Percentiles rank a stretch among this genome's conserved stretches.
These are phyloP conservation scores for Salvia miltiorrhiza DNA, from an alignment of 257 asterid genomes.

Conservation along the genomic window DNA sequence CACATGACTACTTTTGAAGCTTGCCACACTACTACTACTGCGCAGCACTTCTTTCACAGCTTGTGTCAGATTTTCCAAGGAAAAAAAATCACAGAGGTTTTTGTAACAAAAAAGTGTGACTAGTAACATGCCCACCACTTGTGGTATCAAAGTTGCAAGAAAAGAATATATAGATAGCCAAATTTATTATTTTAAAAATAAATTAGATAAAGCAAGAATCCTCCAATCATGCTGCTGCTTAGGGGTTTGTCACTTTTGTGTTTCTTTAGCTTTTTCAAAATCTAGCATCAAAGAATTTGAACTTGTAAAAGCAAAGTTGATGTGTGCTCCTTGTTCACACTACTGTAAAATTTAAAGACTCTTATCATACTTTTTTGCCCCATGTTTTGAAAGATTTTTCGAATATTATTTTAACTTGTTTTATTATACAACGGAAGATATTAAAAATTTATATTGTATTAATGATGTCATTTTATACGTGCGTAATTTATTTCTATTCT, in stretches of 20 bases:
- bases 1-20: conserved; percentile 26
- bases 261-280: conserved; percentile 24
- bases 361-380: background rate
- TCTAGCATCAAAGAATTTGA: conserved; percentile 27
- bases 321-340: conserved; percentile 35
- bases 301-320: conserved; percentile 30
- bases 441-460: background rate
- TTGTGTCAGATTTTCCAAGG: conserved; percentile 32
- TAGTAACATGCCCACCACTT: conserved; percentile 65
- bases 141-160: conserved; percentile 48
- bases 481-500: background rate
- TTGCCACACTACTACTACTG: conserved; percentile 20
- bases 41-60: conserved; percentile 26
- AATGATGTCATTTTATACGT: background rate
- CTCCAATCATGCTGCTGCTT: conserved; percentile 48
- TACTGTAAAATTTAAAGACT: conserved; percentile 23
- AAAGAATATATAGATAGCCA: conserved; percentile 44
- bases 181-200: conserved; percentile 9
- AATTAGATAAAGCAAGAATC: conserved; percentile 35
- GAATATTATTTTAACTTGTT: background rate
- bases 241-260: conserved; percentile 24
- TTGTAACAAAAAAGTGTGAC: conserved; percentile 40
- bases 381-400: background rate
- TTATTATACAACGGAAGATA: background rate
- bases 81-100: conserved; percentile 24